Conservation (phyloP, 345 rosid genomes). For the Chamaenerion angustifolium region DNA sequence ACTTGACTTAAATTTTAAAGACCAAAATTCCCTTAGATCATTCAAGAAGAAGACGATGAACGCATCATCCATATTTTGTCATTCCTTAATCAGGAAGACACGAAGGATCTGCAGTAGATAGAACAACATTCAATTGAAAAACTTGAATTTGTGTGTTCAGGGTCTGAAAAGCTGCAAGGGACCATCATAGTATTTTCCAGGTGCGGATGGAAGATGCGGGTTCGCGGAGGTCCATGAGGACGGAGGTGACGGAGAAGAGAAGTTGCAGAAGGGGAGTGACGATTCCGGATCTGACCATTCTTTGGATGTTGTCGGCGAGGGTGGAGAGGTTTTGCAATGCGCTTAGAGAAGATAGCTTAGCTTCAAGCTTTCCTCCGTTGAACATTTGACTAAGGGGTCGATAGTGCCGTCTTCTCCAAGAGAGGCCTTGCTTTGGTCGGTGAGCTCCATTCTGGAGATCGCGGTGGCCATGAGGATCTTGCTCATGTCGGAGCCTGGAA, state of each 20-base stretch:
- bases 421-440: constrained; percentile 45
- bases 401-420: constrained; percentile 57
- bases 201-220: constrained; percentile 66
- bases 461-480: constrained; percentile 77
- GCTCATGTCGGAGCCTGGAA: constrained; percentile 58
- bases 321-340: constrained; percentile 45
- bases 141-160: too few relatives aligned
- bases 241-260: constrained; percentile 71
- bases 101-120: too few relatives aligned
- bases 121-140: too few relatives aligned
- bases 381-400: constrained; percentile 49
- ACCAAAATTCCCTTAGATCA: too few relatives aligned
- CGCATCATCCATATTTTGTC: too few relatives aligned
- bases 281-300: constrained; percentile 37
- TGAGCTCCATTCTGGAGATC: constrained; percentile 51
- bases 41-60: too few relatives aligned
- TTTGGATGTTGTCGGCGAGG: constrained; percentile 31
- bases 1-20: too few relatives aligned
- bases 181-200: too few relatives aligned
- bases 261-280: constrained; percentile 45
- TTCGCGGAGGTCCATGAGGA: constrained; percentile 63
- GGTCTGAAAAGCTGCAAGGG: too few relatives aligned
- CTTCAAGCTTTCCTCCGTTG: constrained; percentile 54
- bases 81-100: too few relatives aligned
- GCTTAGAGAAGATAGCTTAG: constrained; percentile 47